Base-by-base conservation (phyloP, 768 basidiomycete species). In the Lactarius vividus region DNA sequence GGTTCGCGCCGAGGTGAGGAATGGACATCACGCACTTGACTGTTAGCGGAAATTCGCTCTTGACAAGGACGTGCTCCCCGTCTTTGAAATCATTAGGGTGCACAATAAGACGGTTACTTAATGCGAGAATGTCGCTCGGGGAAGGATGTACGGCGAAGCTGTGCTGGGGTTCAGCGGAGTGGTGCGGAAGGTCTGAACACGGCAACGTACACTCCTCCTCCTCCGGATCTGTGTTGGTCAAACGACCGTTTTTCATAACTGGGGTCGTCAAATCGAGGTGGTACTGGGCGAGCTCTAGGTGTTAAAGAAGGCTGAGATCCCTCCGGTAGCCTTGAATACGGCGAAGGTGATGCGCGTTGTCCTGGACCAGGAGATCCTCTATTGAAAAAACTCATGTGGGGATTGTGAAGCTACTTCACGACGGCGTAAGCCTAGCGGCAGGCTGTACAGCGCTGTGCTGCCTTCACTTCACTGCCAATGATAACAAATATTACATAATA, bases 21-120 rank as follows among this genome's bases (percentile, higher is more conserved):
- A 31, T 13, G 10, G 26, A 29, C 20, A 53, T 16, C 56, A 69
- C 85, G 64, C 70, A 94, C 95, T 83, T 83, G 59, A 86, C 85
- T 11, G 93, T 96, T 60, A 92, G 71, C 28, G 91, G 82, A 72
- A 82, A 96, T 57, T 78, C 72, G 54, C 85, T 82, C 70, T 95
- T 94, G 31, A 96, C 79, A 18, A 89, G 76, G 46, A 94, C 88
- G 75, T 94, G 93, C 59, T 86, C 84, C 6, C 87, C 86, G 16
- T 84, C 78, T 9, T 77, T 76, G 72, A 96, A 96, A 76, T 97
- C 94, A 5, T 81, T 78, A 1, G 89, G 86, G 75, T 91, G 80
- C 33, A 93, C 92, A 53, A 96, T 84, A 18, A 96, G 74, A 70
- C 92, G 87, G 75, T 96, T 96, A 20, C 86, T 83, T 65, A 94